Percentiles rank a stretch among this genome's conserved stretches.
phyloP scores from a whole-genome alignment of 805 yeast genomes.

The Candida easanensis region DNA sequence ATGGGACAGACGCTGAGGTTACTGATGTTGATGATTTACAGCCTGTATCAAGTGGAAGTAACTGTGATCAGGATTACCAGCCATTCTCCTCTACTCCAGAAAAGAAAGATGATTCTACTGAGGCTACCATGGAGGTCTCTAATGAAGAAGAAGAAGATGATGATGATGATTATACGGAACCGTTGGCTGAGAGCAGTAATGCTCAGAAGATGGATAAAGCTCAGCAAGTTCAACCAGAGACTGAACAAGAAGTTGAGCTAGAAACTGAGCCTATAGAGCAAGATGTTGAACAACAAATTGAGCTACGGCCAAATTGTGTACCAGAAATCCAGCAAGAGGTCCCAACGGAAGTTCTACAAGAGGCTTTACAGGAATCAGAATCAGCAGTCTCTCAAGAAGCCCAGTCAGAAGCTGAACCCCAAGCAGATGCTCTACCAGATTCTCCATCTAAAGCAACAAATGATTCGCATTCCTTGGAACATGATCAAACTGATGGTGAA shows the following conservation, averaged over 20 bases:
- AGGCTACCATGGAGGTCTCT: slow-evolving; percentile 2
- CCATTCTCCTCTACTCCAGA: not conserved
- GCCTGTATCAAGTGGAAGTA: not conserved
- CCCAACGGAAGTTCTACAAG: no score
- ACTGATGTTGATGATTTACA: not conserved
- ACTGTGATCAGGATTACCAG: not conserved
- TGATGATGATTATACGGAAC: slow-evolving; percentile 1
- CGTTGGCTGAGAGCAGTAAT: slow-evolving; percentile 6
- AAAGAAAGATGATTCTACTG: not conserved
- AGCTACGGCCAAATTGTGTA: no score
- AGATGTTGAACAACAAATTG: no score
- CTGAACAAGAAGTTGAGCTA: not conserved
- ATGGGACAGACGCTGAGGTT: not conserved
- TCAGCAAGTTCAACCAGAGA: not conserved
- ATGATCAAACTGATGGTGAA: no score
- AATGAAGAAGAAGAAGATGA: slow-evolving; percentile 4
- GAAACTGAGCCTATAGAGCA: no score
- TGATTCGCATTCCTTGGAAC: no score
- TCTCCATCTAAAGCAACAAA: no score
- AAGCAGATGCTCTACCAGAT: not conserved
- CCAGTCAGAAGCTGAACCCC: no score
- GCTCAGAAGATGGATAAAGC: not conserved
- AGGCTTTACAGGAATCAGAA: no score
- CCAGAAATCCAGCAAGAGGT: no score
- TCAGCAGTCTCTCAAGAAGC: no score